Evolutionary conservation across 345 rosid genomes (phyloP).

Genomic region (Syzygium aqueum): DNA sequence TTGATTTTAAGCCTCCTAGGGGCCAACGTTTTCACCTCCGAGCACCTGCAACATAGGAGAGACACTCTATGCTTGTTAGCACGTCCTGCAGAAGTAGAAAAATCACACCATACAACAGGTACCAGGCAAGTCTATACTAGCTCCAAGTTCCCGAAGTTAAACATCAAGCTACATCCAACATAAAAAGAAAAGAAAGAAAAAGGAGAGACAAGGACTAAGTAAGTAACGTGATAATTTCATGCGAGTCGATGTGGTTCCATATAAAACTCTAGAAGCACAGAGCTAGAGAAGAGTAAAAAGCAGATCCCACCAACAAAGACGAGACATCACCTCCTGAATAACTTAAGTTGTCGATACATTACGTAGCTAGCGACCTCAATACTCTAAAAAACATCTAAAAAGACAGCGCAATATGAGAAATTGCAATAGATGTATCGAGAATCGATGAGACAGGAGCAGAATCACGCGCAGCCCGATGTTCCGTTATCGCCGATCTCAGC

Average conservation of each 20-base stretch:
- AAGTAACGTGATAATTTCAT: background rate
- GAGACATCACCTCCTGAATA: background rate
- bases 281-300: background rate
- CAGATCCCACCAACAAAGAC: background rate
- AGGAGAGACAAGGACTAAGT: background rate
- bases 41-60: background rate
- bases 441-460: background rate
- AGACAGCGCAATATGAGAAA: background rate
- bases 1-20: background rate
- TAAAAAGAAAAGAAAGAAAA: background rate
- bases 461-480: background rate
- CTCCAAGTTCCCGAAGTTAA: background rate
- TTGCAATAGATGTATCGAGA: background rate
- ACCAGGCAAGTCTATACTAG: background rate
- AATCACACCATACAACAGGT: background rate
- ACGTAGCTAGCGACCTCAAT: background rate
- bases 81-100: background rate
- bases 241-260: background rate
- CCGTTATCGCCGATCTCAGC: background rate
- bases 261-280: background rate
- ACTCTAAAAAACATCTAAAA: background rate
- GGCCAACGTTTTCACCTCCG: background rate
- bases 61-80: background rate
- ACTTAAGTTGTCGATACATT: background rate
- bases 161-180: background rate